These are phyloP conservation scores for Periconia macrospinosa DNA, from an alignment of 2,329 filamentous ascomycete genomes.

Conservation along the genomic window DNA sequence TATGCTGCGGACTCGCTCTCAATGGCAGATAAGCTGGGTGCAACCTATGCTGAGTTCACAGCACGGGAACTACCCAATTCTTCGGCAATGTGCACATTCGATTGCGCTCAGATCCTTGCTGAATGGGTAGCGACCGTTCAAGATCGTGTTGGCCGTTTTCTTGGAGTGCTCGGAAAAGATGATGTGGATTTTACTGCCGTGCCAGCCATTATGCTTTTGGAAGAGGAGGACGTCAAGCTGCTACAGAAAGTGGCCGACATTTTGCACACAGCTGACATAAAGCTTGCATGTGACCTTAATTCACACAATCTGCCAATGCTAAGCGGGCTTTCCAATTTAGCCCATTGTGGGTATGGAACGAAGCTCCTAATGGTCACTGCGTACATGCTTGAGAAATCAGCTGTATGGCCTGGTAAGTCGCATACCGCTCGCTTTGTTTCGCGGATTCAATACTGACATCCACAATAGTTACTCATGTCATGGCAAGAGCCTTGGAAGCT, in stretches of 20 bases:
- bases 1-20: conserved; percentile 90
- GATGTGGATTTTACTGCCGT: conserved; percentile 77
- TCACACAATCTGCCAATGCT: conserved; percentile 53
- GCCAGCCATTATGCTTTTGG: conserved; percentile 84
- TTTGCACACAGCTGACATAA: conserved; percentile 73
- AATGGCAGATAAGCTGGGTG: conserved; percentile 83
- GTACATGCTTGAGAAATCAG: conserved; percentile 83
- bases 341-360: conserved; percentile 72
- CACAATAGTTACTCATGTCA: conserved; percentile 64
- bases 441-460: conserved; percentile 23
- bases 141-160: conserved; percentile 85
- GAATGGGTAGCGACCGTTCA: conserved; percentile 95
- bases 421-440: not conserved
- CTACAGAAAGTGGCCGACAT: conserved; percentile 82
- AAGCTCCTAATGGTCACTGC: conserved; percentile 84
- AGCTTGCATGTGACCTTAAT: conserved; percentile 64
- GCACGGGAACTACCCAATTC: conserved; percentile 86
- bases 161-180: conserved; percentile 84
- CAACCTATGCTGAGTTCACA: conserved; percentile 81
- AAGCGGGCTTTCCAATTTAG: conserved; percentile 60
- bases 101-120: conserved; percentile 89
- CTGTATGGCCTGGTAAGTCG: conserved; percentile 84
- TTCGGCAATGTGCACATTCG: conserved; percentile 88
- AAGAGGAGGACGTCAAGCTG: conserved; percentile 87
- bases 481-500: conserved; percentile 66